Evolutionary conservation across 495 filamentous ascomycete genomes (phyloP).

Genomic region (Wilcoxina mikolae): DNA sequence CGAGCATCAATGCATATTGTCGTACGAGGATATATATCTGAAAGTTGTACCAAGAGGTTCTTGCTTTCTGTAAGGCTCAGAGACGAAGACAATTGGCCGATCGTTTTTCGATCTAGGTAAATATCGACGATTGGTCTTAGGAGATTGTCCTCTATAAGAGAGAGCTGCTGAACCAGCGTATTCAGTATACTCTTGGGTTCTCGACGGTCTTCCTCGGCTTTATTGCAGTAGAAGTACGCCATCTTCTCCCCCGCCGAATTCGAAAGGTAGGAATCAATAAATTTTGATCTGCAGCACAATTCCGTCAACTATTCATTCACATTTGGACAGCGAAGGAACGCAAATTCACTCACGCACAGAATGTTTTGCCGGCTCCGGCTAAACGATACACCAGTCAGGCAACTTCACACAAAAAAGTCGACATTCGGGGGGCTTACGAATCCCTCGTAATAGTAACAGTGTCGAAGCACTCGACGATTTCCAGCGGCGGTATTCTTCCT

Average conservation of each 20-base stretch:
- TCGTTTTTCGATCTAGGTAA: neutral
- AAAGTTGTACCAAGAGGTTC: neutral
- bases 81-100: neutral
- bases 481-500: constrained; percentile 11
- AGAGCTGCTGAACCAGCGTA: constrained; percentile 9
- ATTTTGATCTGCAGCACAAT: neutral
- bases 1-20: constrained; percentile 18
- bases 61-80: constrained; percentile 2
- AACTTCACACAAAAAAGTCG: neutral
- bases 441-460: constrained; percentile 6
- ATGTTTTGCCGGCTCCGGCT: constrained; percentile 7
- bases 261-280: neutral
- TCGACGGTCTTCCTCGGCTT: constrained; percentile 1
- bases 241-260: neutral
- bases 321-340: neutral
- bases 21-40: constrained; percentile 9
- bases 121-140: neutral
- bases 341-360: neutral
- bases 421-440: neutral
- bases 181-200: constrained; percentile 6
- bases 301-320: neutral
- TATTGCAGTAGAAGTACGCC: constrained; percentile 17
- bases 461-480: neutral
- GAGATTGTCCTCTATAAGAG: neutral
- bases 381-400: neutral